Evolutionary conservation across 1,284 basidiomycete species (phyloP).

Genomic region (Meripilus lineatus): DNA sequence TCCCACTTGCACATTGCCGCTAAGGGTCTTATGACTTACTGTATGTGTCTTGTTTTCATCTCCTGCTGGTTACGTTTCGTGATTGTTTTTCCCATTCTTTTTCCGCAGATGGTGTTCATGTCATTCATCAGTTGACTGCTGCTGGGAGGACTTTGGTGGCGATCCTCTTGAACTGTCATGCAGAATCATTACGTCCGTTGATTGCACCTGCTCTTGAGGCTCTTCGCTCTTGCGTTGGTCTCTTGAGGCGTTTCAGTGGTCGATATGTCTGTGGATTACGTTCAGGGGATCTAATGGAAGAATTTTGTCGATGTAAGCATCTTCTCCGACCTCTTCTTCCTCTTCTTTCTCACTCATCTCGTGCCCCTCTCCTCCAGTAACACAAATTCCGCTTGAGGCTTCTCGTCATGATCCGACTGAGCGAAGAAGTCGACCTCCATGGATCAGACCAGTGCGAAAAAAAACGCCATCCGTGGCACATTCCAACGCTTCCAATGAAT

Average conservation of each 20-base stretch:
- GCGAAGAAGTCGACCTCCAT: constrained; percentile 60
- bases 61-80: constrained; percentile 9
- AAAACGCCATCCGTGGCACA: constrained; percentile 48
- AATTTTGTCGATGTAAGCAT: constrained; percentile 81
- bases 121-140: constrained; percentile 89
- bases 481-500: constrained; percentile 40
- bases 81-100: constrained; percentile 2
- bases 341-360: not conserved
- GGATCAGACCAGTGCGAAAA: constrained; percentile 83
- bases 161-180: constrained; percentile 75
- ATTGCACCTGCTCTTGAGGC: constrained; percentile 80
- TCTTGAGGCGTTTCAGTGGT: constrained; percentile 75
- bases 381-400: constrained; percentile 78
- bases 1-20: constrained; percentile 80
- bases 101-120: constrained; percentile 77
- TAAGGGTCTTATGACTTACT: constrained; percentile 90
- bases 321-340: not conserved
- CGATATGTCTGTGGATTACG: constrained; percentile 83
- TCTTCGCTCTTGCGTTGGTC: constrained; percentile 77
- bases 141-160: constrained; percentile 87
- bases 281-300: constrained; percentile 87
- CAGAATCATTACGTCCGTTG: constrained; percentile 60
- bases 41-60: constrained; percentile 45
- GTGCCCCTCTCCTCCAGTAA: constrained; percentile 47
- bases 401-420: constrained; percentile 50